Evolutionary conservation across 257 asterid species (phyloP).

Genomic region (Lantana camara): DNA sequence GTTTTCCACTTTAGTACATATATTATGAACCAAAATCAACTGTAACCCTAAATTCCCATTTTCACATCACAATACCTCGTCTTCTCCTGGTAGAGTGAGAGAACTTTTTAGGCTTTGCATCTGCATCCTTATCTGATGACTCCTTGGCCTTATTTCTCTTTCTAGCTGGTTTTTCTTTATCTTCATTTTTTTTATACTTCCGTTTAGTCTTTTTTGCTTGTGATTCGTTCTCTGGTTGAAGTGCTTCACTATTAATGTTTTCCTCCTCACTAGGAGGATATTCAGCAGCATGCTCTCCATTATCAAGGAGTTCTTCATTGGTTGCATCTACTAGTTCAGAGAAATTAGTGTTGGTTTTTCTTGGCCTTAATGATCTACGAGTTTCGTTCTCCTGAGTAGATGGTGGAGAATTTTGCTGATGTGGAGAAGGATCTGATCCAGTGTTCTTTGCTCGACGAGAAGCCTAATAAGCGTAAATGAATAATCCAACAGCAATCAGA

Average conservation of each 20-base stretch:
- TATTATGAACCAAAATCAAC: conserved; percentile 11
- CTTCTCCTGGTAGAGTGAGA: conserved; percentile 74
- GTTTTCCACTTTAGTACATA: conserved; percentile 21
- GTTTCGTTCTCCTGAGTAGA: conserved; percentile 41
- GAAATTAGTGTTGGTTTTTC: conserved; percentile 32
- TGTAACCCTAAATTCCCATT: conserved; percentile 17
- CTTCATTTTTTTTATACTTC: conserved; percentile 47
- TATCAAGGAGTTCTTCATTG: conserved; percentile 41
- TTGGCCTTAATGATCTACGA: conserved; percentile 52
- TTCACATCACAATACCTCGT: too few relatives aligned
- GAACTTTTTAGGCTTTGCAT: conserved; percentile 66
- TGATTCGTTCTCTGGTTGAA: conserved; percentile 47
- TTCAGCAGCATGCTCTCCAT: conserved; percentile 41
- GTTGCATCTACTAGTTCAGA: conserved; percentile 44
- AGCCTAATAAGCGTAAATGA: conserved; percentile 40
- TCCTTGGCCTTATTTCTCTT: conserved; percentile 62
- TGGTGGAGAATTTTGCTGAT: conserved; percentile 42
- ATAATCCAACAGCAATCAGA: conserved; percentile 15
- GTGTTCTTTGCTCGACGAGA: conserved; percentile 57
- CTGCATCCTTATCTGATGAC: conserved; percentile 43
- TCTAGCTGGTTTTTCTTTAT: conserved; percentile 53
- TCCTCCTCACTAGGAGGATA: conserved; percentile 41
- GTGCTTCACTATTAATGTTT: conserved; percentile 36
- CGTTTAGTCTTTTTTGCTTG: conserved; percentile 41
- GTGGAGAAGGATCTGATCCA: conserved; percentile 40